Conservation (phyloP, 371 early-diverging fungal species). For the Mortierella sp. region DNA sequence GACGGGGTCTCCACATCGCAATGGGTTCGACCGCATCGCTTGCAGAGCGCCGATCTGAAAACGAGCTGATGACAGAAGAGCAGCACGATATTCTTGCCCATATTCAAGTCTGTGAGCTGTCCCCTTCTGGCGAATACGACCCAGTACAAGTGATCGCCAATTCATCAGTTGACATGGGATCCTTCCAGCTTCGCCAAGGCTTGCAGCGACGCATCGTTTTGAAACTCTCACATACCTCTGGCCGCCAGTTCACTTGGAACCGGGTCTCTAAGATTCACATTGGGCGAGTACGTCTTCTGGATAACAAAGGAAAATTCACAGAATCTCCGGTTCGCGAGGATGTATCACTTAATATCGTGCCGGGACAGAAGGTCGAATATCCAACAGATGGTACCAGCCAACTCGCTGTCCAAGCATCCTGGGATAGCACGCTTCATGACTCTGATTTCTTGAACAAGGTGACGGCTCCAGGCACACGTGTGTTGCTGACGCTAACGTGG, state of each 20-base stretch:
- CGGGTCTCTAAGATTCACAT: slow-evolving; percentile 65
- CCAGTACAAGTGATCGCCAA: slow-evolving; percentile 74
- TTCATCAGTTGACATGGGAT: slow-evolving; percentile 66
- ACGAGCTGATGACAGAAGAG: slow-evolving; percentile 76
- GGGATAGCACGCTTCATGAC: slow-evolving; percentile 90
- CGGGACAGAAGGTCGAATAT: slow-evolving; percentile 60
- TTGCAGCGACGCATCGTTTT: slow-evolving; percentile 85
- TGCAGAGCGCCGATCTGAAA: slow-evolving; percentile 72
- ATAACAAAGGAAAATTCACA: slow-evolving; percentile 72
- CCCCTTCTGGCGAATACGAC: slow-evolving; percentile 79
- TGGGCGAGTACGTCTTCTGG: slow-evolving; percentile 76
- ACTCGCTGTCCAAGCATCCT: slow-evolving; percentile 70
- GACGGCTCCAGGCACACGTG: slow-evolving; percentile 70
- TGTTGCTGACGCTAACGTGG: slow-evolving; percentile 69
- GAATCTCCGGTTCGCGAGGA: slow-evolving; percentile 63
- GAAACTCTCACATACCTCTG: slow-evolving; percentile 79
- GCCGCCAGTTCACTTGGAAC: slow-evolving; percentile 76
- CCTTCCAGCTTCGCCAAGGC: slow-evolving; percentile 85
- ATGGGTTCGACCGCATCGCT: slow-evolving; percentile 29
- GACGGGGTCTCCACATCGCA: slow-evolving; percentile 7
- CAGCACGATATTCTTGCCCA: slow-evolving; percentile 79
- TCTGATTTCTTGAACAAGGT: slow-evolving; percentile 77
- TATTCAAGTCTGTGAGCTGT: slow-evolving; percentile 77
- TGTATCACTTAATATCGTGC: slow-evolving; percentile 61
- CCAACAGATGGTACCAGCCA: slow-evolving; percentile 74